Evolutionary conservation across 805 yeast genomes (phyloP).

Genomic region (Huiozyma sinensis): DNA sequence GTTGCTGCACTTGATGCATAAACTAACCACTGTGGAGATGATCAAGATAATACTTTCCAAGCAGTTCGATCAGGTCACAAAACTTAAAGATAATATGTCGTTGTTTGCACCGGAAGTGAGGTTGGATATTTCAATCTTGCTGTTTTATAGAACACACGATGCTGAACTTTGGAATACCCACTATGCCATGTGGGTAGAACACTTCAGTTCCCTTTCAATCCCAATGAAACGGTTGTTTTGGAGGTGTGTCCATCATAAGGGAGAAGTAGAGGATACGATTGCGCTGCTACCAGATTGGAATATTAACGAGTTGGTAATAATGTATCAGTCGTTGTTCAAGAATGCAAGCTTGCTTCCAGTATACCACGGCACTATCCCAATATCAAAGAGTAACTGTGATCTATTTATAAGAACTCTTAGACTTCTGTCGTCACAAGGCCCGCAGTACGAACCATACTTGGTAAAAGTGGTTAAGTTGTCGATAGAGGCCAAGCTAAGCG

Average conservation of each 20-base stretch:
- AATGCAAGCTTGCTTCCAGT: conserved; percentile 13
- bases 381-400: conserved; percentile 9
- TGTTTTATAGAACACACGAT: conserved; percentile 16
- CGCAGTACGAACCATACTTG: conserved; percentile 1
- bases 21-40: conserved; percentile 8
- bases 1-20: conserved; percentile 13
- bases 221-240: conserved; percentile 18
- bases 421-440: conserved; percentile 7
- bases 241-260: conserved; percentile 13
- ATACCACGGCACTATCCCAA: not conserved
- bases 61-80: conserved; percentile 12
- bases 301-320: conserved; percentile 9
- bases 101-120: conserved; percentile 10
- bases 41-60: conserved; percentile 12
- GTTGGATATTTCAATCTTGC: conserved; percentile 14
- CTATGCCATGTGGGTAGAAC: conserved; percentile 9
- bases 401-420: conserved; percentile 15
- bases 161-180: conserved; percentile 7
- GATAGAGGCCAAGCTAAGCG: conserved; percentile 14
- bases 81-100: conserved; percentile 8
- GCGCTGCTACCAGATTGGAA: conserved; percentile 5
- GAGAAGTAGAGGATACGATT: not conserved
- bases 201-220: conserved; percentile 9
- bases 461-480: conserved; percentile 18
- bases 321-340: conserved; percentile 23